phyloP scores from a whole-genome alignment of 164 flowering plant genomes.

The Kalanchoe fedtschenkoi region DNA sequence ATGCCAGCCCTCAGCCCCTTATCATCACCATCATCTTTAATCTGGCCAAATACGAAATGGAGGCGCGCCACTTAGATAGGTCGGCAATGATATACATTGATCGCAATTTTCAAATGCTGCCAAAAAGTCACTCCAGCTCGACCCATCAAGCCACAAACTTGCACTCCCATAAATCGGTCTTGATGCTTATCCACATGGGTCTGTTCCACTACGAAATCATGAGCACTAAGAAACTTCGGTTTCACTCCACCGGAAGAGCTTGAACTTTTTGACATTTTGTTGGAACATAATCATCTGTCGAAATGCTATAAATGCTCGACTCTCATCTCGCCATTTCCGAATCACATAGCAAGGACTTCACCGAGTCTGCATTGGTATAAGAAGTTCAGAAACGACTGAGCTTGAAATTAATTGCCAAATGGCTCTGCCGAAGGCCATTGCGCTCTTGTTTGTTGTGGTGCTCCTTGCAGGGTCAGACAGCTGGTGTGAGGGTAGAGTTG shows the following conservation, averaged over 20 bases:
- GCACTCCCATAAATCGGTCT: not conserved
- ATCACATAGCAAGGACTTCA: not conserved
- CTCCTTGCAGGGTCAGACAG: not conserved
- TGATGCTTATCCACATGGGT: not conserved
- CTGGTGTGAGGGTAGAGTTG: slow-evolving; percentile 24
- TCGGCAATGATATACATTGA: too few species aligned
- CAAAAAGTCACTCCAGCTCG: too few species aligned
- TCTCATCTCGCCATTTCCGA: not conserved
- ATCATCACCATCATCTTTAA: too few species aligned
- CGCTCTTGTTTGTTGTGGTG: not conserved
- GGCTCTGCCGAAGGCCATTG: not conserved
- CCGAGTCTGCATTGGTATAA: too few species aligned
- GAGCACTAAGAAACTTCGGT: not conserved
- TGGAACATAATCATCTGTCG: not conserved
- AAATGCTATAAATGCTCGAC: not conserved
- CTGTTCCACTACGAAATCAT: not conserved
- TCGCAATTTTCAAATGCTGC: too few species aligned
- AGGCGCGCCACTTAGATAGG: too few species aligned
- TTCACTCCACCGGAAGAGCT: not conserved
- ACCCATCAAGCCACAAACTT: slow-evolving; percentile 3
- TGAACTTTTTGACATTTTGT: not conserved
- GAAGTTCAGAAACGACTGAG: too few species aligned
- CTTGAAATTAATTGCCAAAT: not conserved
- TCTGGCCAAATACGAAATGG: too few species aligned
- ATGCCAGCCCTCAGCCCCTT: too few species aligned